Evolutionary conservation across 2,329 filamentous ascomycete genomes (phyloP).

Genomic region (Madurella mycetomatis): DNA sequence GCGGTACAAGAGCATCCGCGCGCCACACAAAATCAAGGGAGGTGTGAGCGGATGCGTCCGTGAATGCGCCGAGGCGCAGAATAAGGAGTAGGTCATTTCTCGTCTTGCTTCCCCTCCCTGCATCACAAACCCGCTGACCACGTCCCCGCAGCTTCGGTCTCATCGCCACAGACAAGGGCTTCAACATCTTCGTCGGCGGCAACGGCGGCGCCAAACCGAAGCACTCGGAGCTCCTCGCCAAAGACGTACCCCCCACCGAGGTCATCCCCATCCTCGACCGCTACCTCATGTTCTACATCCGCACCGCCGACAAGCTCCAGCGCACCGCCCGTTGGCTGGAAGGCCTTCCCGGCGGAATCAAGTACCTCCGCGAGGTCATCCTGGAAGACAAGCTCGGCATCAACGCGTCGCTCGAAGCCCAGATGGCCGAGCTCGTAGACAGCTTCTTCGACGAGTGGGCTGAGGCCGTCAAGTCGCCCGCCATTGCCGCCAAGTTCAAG

Average conservation of each 20-base stretch:
- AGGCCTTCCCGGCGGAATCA: conserved; percentile 74
- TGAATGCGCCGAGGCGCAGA: conserved; percentile 88
- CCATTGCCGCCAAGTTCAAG: conserved; percentile 63
- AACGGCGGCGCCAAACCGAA: conserved; percentile 84
- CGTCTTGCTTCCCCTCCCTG: too few relatives aligned
- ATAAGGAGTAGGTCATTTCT: conserved; percentile 64
- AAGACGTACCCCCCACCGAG: conserved; percentile 78
- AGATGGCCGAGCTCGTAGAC: conserved; percentile 82
- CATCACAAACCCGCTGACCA: not conserved
- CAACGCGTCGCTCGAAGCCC: conserved; percentile 73
- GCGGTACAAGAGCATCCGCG: conserved; percentile 86
- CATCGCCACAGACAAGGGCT: conserved; percentile 88
- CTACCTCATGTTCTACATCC: conserved; percentile 90
- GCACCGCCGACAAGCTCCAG: conserved; percentile 85
- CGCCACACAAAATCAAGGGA: conserved; percentile 86
- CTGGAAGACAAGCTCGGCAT: conserved; percentile 84
- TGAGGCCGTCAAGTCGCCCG: conserved; percentile 68
- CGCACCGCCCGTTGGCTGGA: conserved; percentile 87
- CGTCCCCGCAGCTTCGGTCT: conserved; percentile 64
- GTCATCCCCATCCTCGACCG: conserved; percentile 81
- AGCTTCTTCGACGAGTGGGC: conserved; percentile 92
- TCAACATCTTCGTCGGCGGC: conserved; percentile 86
- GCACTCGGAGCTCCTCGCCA: conserved; percentile 78
- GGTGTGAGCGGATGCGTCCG: conserved; percentile 88
- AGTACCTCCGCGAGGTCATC: conserved; percentile 76